Conservation (phyloP, 1,284 basidiomycete genomes). For the Macrocystidia cucumis region DNA sequence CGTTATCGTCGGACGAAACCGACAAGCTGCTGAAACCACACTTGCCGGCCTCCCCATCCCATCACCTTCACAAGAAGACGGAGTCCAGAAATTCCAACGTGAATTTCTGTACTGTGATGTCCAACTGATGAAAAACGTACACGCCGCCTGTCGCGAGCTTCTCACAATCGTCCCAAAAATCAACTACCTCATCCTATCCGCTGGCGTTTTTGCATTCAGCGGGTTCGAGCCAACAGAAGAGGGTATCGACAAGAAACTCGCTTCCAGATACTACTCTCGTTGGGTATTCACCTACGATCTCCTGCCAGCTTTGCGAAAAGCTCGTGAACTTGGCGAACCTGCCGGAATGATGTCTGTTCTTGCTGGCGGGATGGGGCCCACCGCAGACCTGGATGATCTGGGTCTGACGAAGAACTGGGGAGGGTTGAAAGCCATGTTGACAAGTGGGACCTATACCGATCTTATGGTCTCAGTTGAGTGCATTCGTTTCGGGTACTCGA, state of each 20-base stretch:
- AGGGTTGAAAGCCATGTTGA: constrained; percentile 12
- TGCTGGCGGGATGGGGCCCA: constrained; percentile 20
- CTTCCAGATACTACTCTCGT: constrained; percentile 22
- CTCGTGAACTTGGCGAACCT: constrained; percentile 20
- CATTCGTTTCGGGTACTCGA: too few relatives aligned
- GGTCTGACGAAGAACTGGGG: constrained; percentile 24
- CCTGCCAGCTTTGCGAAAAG: constrained; percentile 17
- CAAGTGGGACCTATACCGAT: constrained; percentile 24
- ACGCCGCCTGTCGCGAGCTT: constrained; percentile 15
- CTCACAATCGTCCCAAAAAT: constrained; percentile 18
- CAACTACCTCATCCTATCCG: constrained; percentile 28
- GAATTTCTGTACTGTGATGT: constrained; percentile 31
- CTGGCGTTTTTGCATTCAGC: constrained; percentile 20
- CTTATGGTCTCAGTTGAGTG: constrained; percentile 29
- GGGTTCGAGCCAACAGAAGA: constrained; percentile 28
- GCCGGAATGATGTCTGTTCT: constrained; percentile 29
- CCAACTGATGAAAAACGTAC: constrained; percentile 29
- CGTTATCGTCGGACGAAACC: constrained; percentile 25
- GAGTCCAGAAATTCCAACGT: too few relatives aligned
- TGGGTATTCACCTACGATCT: constrained; percentile 26
- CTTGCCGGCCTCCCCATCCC: constrained; percentile 19
- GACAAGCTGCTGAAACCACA: constrained; percentile 19
- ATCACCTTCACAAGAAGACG: constrained; percentile 5
- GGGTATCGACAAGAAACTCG: constrained; percentile 28
- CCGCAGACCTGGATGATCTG: constrained; percentile 23